phyloP scores from a whole-genome alignment of 371 early-diverging fungal species.

The Apophysomyces elegans region DNA sequence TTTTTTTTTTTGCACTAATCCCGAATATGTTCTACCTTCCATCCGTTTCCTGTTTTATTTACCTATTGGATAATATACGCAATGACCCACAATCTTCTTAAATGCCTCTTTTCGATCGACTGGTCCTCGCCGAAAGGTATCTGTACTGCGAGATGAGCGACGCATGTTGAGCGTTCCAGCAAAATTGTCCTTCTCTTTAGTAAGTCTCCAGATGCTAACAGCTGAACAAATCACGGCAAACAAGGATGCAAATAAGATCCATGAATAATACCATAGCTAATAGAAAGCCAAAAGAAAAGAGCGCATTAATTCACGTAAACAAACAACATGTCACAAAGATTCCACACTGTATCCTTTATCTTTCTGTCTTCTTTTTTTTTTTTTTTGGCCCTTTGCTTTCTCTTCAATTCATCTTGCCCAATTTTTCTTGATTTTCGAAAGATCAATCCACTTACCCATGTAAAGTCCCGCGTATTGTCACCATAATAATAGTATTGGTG shows the following conservation, averaged over 20 bases:
- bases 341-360: background rate
- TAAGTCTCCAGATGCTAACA: conserved; percentile 27
- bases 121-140: background rate
- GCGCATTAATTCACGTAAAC: background rate
- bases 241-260: conserved; percentile 26
- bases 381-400: background rate
- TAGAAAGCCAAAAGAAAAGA: background rate
- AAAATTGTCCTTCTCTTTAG: conserved; percentile 28
- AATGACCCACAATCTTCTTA: conserved; percentile 35
- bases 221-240: conserved; percentile 31
- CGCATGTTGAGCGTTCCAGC: conserved; percentile 33
- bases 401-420: background rate
- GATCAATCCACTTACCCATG: conserved; percentile 33
- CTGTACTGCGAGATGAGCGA: conserved; percentile 1
- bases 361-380: background rate
- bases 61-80: conserved; percentile 43
- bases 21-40: no score
- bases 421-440: background rate
- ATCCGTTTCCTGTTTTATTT: background rate
- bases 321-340: background rate
- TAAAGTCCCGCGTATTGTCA: conserved; percentile 22
- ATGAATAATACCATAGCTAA: conserved; percentile 46
- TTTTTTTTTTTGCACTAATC: background rate
- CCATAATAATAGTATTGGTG: conserved; percentile 37
- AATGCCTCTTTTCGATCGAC: conserved; percentile 21